Conservation (phyloP, 140 eudicot species). For the Erigeron philadelphicus region DNA sequence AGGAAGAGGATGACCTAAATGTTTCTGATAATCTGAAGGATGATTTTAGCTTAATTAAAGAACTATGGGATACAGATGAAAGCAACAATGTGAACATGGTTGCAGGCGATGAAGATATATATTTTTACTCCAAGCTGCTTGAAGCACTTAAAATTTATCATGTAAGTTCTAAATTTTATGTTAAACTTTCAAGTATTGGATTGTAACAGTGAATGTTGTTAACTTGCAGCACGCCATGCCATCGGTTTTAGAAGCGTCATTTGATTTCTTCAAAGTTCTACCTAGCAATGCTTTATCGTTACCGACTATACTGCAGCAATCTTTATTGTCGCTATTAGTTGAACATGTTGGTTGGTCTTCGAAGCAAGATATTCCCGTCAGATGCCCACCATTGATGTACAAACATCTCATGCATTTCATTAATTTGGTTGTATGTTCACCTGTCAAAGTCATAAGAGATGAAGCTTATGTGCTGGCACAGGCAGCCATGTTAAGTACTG, state of each 20-base stretch:
- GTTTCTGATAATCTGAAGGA: conserved; percentile 35
- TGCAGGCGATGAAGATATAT: conserved; percentile 45
- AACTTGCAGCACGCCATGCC: conserved; percentile 66
- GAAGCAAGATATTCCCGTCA: conserved; percentile 31
- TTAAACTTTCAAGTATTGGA: conserved; percentile 10
- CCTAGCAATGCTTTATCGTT: conserved; percentile 56
- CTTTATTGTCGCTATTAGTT: conserved; percentile 57
- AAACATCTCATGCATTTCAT: conserved; percentile 61
- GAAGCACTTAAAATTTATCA: conserved; percentile 62
- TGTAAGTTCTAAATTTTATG: conserved; percentile 41
- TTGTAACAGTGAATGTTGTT: conserved; percentile 16
- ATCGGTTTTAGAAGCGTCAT: conserved; percentile 58
- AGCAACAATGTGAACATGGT: conserved; percentile 21
- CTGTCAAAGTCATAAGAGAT: conserved; percentile 50
- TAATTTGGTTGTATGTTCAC: conserved; percentile 50
- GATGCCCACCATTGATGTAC: conserved; percentile 55
- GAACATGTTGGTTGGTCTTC: conserved; percentile 59
- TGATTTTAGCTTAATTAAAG: conserved; percentile 26
- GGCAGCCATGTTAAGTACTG: conserved; percentile 87
- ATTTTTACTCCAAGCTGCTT: conserved; percentile 72
- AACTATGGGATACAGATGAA: conserved; percentile 57
- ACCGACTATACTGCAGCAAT: conserved; percentile 67
- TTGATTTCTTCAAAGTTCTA: conserved; percentile 68
- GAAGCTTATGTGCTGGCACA: conserved; percentile 70
- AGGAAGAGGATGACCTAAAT: conserved; percentile 27